phyloP scores from a whole-genome alignment of 2,329 filamentous ascomycete species.

The Colletotrichum karsti region DNA sequence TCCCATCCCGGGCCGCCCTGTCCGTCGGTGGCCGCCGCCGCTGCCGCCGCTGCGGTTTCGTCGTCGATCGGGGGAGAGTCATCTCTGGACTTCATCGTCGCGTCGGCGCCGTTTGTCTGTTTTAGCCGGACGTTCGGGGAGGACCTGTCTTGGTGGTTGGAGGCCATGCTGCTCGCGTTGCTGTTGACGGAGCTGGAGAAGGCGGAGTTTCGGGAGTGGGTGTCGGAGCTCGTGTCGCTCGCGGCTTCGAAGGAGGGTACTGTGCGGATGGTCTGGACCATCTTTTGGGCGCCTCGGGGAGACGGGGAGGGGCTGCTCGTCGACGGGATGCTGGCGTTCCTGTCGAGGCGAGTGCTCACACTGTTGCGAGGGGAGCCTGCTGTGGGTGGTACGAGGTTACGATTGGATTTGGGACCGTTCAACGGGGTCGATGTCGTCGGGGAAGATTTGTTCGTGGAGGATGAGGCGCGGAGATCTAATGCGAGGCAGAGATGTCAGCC shows the following conservation, averaged over 20 bases:
- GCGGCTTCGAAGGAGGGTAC: conserved; percentile 63
- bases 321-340: conserved; percentile 34
- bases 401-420: conserved; percentile 34
- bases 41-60: conserved; percentile 34
- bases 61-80: conserved; percentile 20
- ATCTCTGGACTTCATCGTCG: conserved; percentile 22
- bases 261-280: conserved; percentile 62
- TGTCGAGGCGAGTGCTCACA: conserved; percentile 43
- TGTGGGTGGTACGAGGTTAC: conserved; percentile 47
- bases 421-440: conserved; percentile 5
- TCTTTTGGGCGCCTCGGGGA: conserved; percentile 39
- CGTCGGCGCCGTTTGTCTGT: conserved; percentile 29
- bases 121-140: conserved; percentile 46
- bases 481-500: conserved; percentile 1
- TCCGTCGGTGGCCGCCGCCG: conserved; percentile 41
- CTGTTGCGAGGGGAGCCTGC: conserved; percentile 48
- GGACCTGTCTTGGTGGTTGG: conserved; percentile 42
- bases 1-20: conserved; percentile 63
- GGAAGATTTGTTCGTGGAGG: not conserved
- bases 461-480: conserved; percentile 2
- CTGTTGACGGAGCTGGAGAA: conserved; percentile 67
- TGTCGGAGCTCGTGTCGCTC: conserved; percentile 52
- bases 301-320: conserved; percentile 31
- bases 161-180: conserved; percentile 57
- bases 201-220: conserved; percentile 52